Percentiles rank a stretch among this genome's conserved stretches.
Evolutionary conservation across 2,329 filamentous ascomycete species (phyloP).

Genomic region (Plenodomus biglobosus): DNA sequence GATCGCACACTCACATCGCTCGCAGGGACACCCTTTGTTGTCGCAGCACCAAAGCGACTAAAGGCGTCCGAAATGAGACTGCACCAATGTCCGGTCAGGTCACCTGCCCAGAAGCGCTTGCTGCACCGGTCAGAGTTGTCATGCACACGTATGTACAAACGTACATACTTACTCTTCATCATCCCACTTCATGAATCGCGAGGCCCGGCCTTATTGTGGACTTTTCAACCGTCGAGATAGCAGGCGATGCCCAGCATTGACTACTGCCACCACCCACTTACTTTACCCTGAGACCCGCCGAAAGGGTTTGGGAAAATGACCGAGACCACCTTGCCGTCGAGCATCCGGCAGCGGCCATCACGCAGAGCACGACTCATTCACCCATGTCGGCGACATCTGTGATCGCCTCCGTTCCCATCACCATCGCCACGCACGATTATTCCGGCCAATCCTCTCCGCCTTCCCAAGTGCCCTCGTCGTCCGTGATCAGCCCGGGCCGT

Average conservation of each 20-base stretch:
- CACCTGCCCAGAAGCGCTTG: constrained; percentile 6
- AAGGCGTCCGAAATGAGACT: constrained; percentile 3
- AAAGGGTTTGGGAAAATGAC: constrained; percentile 1
- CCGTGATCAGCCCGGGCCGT: background rate
- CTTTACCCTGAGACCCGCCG: background rate
- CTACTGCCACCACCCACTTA: too few species aligned
- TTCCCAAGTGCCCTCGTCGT: background rate
- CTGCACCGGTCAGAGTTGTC: constrained; percentile 4
- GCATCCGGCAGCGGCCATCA: constrained; percentile 6
- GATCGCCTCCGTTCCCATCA: constrained; percentile 13
- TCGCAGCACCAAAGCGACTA: background rate
- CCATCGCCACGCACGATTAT: background rate
- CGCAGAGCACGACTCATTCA: constrained; percentile 11
- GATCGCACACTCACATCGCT: constrained; percentile 5
- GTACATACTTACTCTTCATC: too few species aligned
- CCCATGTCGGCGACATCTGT: constrained; percentile 20
- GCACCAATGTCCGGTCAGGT: constrained; percentile 4
- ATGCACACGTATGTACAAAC: constrained; percentile 9
- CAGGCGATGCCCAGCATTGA: background rate
- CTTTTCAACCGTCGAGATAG: background rate
- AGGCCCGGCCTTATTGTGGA: background rate
- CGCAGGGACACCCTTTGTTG: constrained; percentile 12
- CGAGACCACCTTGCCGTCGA: constrained; percentile 22
- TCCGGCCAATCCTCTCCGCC: background rate
- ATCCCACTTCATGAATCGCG: background rate